A percentile compares a stretch with the other conserved stretches of the same genome.
phyloP scores from a whole-genome alignment of 805 yeast genomes.

The Torulaspora delbrueckii region DNA sequence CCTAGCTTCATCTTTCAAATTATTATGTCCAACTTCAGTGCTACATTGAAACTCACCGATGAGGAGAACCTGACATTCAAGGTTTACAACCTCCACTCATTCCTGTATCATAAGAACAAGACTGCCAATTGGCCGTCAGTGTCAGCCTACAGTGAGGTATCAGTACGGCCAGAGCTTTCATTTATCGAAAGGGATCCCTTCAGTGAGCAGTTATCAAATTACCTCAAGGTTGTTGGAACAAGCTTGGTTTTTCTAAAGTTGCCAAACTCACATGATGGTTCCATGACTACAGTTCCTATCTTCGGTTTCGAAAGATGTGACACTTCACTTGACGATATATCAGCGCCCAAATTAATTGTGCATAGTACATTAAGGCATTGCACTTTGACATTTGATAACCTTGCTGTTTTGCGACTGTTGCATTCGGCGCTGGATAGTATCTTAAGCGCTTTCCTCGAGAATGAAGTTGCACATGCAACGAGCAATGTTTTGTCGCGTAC shows the following conservation, averaged over 20 bases:
- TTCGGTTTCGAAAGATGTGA: conserved; percentile 31
- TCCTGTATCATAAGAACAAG: conserved; percentile 15
- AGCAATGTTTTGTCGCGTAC: neutral
- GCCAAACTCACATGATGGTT: conserved; percentile 6
- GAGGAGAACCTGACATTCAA: conserved; percentile 22
- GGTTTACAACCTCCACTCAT: conserved; percentile 21
- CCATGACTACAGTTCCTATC: conserved; percentile 22
- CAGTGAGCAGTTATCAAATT: conserved; percentile 19
- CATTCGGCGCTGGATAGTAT: conserved; percentile 8
- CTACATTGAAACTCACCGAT: conserved; percentile 21
- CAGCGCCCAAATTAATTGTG: conserved; percentile 12
- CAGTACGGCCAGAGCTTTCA: conserved; percentile 10
- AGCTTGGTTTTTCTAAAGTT: conserved; percentile 19
- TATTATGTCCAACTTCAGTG: conserved; percentile 25
- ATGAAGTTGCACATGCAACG: neutral
- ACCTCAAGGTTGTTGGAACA: conserved; percentile 23
- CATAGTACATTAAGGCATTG: conserved; percentile 30
- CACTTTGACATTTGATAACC: conserved; percentile 21
- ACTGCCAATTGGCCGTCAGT: conserved; percentile 1
- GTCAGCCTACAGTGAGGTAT: conserved; percentile 4
- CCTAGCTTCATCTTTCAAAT: conserved; percentile 26
- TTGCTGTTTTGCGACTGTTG: conserved; percentile 21
- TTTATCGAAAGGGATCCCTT: conserved; percentile 13
- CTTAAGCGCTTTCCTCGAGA: neutral
- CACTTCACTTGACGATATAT: conserved; percentile 20